These are phyloP conservation scores for Fraxinus paxiana DNA, from an alignment of 305 asterid genomes.

Conservation along the genomic window DNA sequence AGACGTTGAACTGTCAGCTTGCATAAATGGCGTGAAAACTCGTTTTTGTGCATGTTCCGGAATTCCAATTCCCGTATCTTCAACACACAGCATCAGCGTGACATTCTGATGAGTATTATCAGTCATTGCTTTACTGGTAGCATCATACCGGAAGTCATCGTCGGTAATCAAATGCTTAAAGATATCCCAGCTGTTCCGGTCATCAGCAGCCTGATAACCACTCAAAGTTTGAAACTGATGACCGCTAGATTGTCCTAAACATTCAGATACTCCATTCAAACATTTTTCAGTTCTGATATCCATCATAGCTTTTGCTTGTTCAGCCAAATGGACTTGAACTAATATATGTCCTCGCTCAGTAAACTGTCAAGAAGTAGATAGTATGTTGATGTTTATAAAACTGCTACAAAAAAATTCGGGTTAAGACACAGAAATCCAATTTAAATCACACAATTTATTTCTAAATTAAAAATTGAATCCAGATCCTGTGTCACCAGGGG, in stretches of 20 bases:
- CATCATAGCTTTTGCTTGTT: slow-evolving; percentile 42
- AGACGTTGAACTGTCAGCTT: slow-evolving; percentile 95
- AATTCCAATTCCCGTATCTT: slow-evolving; percentile 90
- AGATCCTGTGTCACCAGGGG: neutral
- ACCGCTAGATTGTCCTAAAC: slow-evolving; percentile 28
- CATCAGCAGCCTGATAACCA: slow-evolving; percentile 77
- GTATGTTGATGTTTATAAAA: neutral
- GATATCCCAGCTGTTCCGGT: slow-evolving; percentile 66
- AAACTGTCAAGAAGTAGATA: slow-evolving; percentile 45
- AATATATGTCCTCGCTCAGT: slow-evolving; percentile 86
- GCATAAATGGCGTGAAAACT: slow-evolving; percentile 92
- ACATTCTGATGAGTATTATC: slow-evolving; percentile 39
- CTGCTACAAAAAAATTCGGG: neutral
- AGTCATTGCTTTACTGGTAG: slow-evolving; percentile 26
- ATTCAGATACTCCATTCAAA: slow-evolving; percentile 46
- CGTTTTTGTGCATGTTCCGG: slow-evolving; percentile 65
- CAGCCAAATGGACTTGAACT: slow-evolving; percentile 76
- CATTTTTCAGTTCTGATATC: slow-evolving; percentile 32
- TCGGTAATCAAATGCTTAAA: slow-evolving; percentile 46
- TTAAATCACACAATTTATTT: neutral
- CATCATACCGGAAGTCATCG: slow-evolving; percentile 34
- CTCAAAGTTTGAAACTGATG: slow-evolving; percentile 59
- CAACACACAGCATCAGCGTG: slow-evolving; percentile 63
- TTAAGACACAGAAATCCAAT: neutral
- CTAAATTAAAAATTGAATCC: neutral